phyloP scores from a whole-genome alignment of 192 early-diverging fungal species.

The Backusella tarrabulga region DNA sequence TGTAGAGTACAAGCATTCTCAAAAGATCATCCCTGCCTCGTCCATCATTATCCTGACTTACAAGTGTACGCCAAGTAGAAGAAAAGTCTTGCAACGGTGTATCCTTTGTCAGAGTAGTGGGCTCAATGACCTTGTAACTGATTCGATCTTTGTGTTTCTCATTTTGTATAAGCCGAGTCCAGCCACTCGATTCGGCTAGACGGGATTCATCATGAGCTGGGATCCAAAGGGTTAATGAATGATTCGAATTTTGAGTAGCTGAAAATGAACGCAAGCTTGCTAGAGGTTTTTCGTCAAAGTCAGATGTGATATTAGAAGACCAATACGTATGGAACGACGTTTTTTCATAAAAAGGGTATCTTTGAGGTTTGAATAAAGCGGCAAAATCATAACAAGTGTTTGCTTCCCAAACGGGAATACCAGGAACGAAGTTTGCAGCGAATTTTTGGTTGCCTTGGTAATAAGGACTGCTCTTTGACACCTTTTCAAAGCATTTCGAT shows the following conservation, averaged over 20 bases:
- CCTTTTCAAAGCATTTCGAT: constrained; percentile 26
- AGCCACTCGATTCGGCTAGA: constrained; percentile 10
- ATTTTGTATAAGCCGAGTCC: constrained; percentile 20
- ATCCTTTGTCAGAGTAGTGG: background rate
- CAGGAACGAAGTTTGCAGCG: constrained; percentile 23
- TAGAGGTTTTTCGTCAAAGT: constrained; percentile 19
- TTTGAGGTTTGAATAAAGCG: constrained; percentile 11
- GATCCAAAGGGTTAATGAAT: constrained; percentile 33
- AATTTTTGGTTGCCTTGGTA: constrained; percentile 7
- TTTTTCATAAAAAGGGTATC: background rate
- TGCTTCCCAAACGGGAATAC: constrained; percentile 25
- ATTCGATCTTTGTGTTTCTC: constrained; percentile 8
- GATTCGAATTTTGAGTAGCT: constrained; percentile 27
- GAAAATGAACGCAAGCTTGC: constrained; percentile 28
- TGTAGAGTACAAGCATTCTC: constrained; percentile 29
- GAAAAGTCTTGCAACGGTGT: constrained; percentile 26
- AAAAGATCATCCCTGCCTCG: constrained; percentile 16
- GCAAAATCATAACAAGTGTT: constrained; percentile 26
- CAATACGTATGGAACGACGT: constrained; percentile 13
- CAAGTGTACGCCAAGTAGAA: constrained; percentile 5
- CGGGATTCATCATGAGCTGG: background rate
- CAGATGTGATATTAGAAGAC: constrained; percentile 7
- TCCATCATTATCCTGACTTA: background rate
- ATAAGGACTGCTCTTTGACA: background rate
- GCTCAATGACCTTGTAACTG: background rate